phyloP scores from a whole-genome alignment of 495 filamentous ascomycete species.

The Podospora australis region DNA sequence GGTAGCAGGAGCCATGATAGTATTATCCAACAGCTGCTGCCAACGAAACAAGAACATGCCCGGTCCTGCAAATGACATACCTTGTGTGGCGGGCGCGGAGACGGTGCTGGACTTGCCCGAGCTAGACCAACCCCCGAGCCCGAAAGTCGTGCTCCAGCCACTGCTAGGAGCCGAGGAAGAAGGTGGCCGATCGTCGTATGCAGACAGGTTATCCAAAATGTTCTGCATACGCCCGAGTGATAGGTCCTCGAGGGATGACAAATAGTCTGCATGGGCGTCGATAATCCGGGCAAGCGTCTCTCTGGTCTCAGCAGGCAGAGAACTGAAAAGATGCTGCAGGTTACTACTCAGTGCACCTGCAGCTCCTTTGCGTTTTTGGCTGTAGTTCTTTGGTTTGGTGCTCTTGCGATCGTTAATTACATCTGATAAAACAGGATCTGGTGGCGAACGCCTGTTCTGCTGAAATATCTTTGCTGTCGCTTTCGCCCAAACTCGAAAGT shows the following conservation, averaged over 20 bases:
- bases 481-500: constrained; percentile 39
- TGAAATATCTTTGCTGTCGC: constrained; percentile 26
- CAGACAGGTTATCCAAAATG: constrained; percentile 29
- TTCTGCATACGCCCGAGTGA: constrained; percentile 44
- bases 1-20: constrained; percentile 49
- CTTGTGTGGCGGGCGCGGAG: neutral
- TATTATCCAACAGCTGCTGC: constrained; percentile 55
- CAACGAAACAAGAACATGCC: constrained; percentile 58
- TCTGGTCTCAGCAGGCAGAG: constrained; percentile 34
- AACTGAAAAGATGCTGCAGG: constrained; percentile 40
- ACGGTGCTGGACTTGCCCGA: neutral
- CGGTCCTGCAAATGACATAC: constrained; percentile 39
- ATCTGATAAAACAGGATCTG: too few relatives aligned
- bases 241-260: constrained; percentile 38
- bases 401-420: neutral
- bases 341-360: constrained; percentile 39
- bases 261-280: constrained; percentile 49
- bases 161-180: neutral
- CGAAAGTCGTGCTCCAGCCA: neutral
- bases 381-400: neutral
- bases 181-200: constrained; percentile 1
- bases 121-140: neutral
- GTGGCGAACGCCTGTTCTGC: neutral
- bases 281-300: constrained; percentile 33
- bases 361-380: constrained; percentile 10